Evolutionary conservation across 805 yeast species (phyloP).

Genomic region (Jamesozyma hellenica): DNA sequence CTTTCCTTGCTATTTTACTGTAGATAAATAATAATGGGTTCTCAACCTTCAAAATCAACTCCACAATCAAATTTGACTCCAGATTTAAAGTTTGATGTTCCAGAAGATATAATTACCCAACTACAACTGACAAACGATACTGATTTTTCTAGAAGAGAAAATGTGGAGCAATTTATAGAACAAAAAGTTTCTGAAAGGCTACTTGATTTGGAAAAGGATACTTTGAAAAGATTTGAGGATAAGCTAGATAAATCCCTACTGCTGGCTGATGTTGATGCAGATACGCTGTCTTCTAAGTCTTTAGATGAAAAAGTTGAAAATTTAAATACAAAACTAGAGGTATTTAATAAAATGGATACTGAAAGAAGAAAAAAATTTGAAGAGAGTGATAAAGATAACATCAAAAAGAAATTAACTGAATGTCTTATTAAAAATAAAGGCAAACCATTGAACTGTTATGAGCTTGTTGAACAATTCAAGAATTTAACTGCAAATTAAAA

Average conservation of each 20-base stretch:
- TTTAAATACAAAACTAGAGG: constrained; percentile 31
- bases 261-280: constrained; percentile 25
- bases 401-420: constrained; percentile 38
- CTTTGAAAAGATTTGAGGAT: constrained; percentile 42
- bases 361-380: constrained; percentile 8
- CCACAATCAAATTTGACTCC: constrained; percentile 24
- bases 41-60: constrained; percentile 46
- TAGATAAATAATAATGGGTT: too few species aligned
- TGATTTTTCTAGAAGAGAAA: constrained; percentile 61
- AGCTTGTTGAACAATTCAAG: constrained; percentile 63
- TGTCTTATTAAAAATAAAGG: constrained; percentile 55
- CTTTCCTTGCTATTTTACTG: too few species aligned
- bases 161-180: constrained; percentile 55
- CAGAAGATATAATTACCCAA: constrained; percentile 52
- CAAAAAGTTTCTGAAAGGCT: constrained; percentile 53
- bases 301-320: constrained; percentile 36
- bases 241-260: constrained; percentile 36
- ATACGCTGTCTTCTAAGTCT: constrained; percentile 26
- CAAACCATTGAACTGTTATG: constrained; percentile 72
- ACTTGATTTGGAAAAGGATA: constrained; percentile 41
- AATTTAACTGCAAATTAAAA: constrained; percentile 37
- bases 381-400: constrained; percentile 32
- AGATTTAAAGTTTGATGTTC: constrained; percentile 52
- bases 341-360: constrained; percentile 29
- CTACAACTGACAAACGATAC: constrained; percentile 55